Percentiles rank a stretch among this genome's conserved stretches.
These are phyloP conservation scores for Sclerotinia glacialis DNA, from an alignment of 2,329 filamentous ascomycete genomes.

Conservation along the genomic window DNA sequence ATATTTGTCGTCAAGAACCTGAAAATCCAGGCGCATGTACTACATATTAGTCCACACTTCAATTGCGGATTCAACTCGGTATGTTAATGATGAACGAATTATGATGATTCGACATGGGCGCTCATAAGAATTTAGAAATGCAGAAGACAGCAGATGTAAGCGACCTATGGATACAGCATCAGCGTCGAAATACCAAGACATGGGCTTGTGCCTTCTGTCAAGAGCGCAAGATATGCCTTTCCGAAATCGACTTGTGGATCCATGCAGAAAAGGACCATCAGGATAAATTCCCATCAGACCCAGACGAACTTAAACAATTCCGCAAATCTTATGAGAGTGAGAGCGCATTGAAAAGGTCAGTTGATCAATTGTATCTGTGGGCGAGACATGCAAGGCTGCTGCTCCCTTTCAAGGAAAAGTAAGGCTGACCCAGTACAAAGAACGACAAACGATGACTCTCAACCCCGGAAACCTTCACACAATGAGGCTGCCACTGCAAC, in stretches of 20 bases:
- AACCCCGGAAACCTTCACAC: conserved; percentile 23
- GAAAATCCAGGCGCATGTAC: background rate
- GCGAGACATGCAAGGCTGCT: conserved; percentile 5
- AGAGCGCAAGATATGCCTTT: conserved; percentile 25
- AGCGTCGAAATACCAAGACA: conserved; percentile 27
- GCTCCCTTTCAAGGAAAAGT: background rate
- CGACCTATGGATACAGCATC: conserved; percentile 31
- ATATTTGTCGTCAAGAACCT: background rate
- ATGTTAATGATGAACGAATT: background rate
- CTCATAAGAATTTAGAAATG: conserved; percentile 15
- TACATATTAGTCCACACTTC: background rate
- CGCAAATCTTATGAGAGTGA: conserved; percentile 24
- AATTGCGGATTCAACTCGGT: background rate
- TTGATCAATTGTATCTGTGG: background rate
- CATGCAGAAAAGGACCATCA: conserved; percentile 29
- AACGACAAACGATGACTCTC: conserved; percentile 27
- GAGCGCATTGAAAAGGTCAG: conserved; percentile 26
- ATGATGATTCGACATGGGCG: background rate
- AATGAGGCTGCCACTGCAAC: conserved; percentile 20
- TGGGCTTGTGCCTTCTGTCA: conserved; percentile 31
- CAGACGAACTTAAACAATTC: conserved; percentile 21
- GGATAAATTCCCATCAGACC: conserved; percentile 25
- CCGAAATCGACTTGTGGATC: conserved; percentile 26
- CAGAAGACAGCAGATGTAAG: conserved; percentile 11
- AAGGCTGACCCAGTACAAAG: conserved; percentile 27